A percentile compares a stretch with the other conserved stretches of the same genome.
Evolutionary conservation across 352 stramenopile genomes (phyloP).

Genomic region (Halophytophthora batemanensis): DNA sequence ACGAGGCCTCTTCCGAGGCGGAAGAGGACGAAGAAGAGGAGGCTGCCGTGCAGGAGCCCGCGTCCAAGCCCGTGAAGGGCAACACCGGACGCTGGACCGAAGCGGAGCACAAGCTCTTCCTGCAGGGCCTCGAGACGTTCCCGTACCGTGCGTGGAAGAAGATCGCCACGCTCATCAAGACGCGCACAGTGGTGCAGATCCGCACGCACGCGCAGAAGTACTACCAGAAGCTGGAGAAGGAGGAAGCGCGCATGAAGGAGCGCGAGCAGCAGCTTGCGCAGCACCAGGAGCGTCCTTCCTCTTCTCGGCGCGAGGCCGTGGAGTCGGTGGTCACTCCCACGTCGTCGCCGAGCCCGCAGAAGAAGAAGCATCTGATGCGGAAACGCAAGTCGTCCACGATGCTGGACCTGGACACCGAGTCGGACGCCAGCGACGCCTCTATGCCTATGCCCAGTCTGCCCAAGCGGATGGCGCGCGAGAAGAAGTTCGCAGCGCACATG

Average conservation of each 20-base stretch:
- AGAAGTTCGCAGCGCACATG: slow-evolving; percentile 65
- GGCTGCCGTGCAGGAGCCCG: slow-evolving; percentile 13
- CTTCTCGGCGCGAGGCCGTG: slow-evolving; percentile 6
- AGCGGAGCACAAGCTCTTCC: slow-evolving; percentile 86
- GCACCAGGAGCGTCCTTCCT: slow-evolving; percentile 17
- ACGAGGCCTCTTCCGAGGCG: slow-evolving; percentile 16
- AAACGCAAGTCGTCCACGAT: slow-evolving; percentile 63
- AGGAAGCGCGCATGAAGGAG: slow-evolving; percentile 74
- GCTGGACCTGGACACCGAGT: slow-evolving; percentile 24
- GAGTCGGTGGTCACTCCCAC: slow-evolving; percentile 7
- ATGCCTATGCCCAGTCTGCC: slow-evolving; percentile 47
- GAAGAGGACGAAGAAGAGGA: slow-evolving; percentile 32
- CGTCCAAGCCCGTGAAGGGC: slow-evolving; percentile 41
- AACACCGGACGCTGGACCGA: slow-evolving; percentile 87
- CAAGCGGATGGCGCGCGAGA: slow-evolving; percentile 69
- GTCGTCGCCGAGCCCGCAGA: slow-evolving; percentile 27
- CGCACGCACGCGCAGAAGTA: slow-evolving; percentile 89
- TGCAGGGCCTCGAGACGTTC: slow-evolving; percentile 83
- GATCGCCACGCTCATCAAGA: slow-evolving; percentile 94
- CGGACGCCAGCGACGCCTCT: slow-evolving; percentile 17
- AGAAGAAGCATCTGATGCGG: slow-evolving; percentile 60
- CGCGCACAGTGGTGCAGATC: slow-evolving; percentile 89
- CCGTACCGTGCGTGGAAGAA: slow-evolving; percentile 88
- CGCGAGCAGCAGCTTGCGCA: slow-evolving; percentile 42
- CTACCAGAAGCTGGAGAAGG: slow-evolving; percentile 89